Conservation (phyloP, 371 early-diverging fungal species). For the Mucor racemosus region DNA sequence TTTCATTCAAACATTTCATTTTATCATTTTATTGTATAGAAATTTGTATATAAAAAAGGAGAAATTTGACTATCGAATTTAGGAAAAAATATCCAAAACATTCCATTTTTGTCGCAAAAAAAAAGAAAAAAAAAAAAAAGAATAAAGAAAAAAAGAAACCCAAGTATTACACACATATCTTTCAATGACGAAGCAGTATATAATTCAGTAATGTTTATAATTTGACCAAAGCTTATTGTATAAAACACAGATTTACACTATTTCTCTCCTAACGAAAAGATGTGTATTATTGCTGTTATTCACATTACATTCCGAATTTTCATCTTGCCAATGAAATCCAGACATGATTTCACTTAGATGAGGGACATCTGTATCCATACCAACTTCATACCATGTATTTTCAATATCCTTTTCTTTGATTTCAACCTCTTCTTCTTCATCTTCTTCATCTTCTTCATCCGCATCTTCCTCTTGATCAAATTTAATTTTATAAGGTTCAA, state of each 20-base stretch:
- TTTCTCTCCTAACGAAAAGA: background rate
- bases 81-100: background rate
- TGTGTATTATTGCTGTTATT: slow-evolving; percentile 2
- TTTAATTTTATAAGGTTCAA: slow-evolving; percentile 19
- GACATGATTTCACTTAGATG: slow-evolving; percentile 27
- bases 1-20: background rate
- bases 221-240: background rate
- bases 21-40: background rate
- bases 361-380: slow-evolving; percentile 43
- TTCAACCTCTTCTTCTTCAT: background rate
- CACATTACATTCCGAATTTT: background rate
- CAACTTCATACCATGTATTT: slow-evolving; percentile 43
- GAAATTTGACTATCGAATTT: background rate
- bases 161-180: background rate
- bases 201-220: slow-evolving; percentile 2
- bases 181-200: background rate
- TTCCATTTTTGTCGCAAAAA: background rate
- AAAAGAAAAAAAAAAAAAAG: too few species aligned
- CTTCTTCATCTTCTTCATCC: slow-evolving; percentile 1
- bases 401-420: slow-evolving; percentile 6
- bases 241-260: background rate
- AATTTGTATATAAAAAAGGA: too few species aligned
- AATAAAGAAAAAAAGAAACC: background rate
- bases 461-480: slow-evolving; percentile 10
- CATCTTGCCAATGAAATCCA: slow-evolving; percentile 34